Conservation (phyloP, 1,284 basidiomycete species). For the Ceratobasidium sp. region DNA sequence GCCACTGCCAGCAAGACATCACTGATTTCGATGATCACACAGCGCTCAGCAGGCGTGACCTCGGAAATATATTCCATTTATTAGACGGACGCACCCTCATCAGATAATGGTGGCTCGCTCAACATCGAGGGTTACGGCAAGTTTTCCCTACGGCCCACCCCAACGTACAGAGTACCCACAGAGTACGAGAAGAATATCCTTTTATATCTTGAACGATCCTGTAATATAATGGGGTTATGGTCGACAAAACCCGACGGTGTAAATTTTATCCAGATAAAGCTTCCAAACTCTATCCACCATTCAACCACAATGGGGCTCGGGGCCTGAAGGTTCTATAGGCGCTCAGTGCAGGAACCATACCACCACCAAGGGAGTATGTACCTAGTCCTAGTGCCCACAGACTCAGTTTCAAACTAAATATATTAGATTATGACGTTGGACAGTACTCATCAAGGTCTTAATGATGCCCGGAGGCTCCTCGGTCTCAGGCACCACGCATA, state of each 20-base stretch:
- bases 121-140: constrained; percentile 2
- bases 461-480: not conserved
- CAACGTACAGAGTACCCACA: not conserved
- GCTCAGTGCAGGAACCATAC: not conserved
- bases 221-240: not conserved
- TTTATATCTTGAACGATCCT: not conserved
- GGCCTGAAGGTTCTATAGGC: constrained; percentile 3
- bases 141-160: not conserved
- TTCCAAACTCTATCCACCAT: not conserved
- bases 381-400: not conserved
- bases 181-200: not conserved
- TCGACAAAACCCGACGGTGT: not conserved
- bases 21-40: not conserved
- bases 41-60: not conserved
- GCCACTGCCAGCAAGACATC: not conserved
- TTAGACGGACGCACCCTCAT: constrained; percentile 3
- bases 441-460: too few relatives aligned
- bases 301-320: not conserved
- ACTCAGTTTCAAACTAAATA: too few relatives aligned
- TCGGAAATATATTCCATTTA: not conserved
- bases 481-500: constrained; percentile 2
- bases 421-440: too few relatives aligned
- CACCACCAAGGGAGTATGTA: not conserved
- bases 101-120: constrained; percentile 7
- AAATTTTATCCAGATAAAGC: constrained; percentile 1